Conservation (phyloP, 192 early-diverging fungal species). For the Backusella mclennaniae region DNA sequence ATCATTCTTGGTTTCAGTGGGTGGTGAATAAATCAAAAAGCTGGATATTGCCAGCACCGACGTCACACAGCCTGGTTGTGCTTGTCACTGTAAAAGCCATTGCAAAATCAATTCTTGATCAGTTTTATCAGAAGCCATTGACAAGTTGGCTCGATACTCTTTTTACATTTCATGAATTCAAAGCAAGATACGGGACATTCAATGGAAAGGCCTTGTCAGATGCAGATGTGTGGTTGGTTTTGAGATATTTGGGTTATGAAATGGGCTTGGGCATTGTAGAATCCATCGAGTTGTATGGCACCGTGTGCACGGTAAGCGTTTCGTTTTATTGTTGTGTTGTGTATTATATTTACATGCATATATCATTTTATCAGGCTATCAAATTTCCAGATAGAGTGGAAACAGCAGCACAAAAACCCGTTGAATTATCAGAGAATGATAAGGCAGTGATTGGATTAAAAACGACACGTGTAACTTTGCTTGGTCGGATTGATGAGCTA, state of each 20-base stretch:
- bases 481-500: slow-evolving; percentile 57
- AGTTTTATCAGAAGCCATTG: slow-evolving; percentile 10
- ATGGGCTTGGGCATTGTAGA: slow-evolving; percentile 18
- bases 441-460: slow-evolving; percentile 57
- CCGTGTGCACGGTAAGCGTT: not conserved
- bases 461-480: slow-evolving; percentile 46
- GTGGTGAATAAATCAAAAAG: not conserved
- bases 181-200: not conserved
- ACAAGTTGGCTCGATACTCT: slow-evolving; percentile 8
- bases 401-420: not conserved
- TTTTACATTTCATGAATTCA: slow-evolving; percentile 21
- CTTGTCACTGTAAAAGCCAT: slow-evolving; percentile 16
- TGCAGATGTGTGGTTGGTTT: slow-evolving; percentile 27
- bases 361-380: slow-evolving; percentile 7
- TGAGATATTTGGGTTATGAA: slow-evolving; percentile 27
- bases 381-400: slow-evolving; percentile 21
- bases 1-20: not conserved
- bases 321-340: not conserved
- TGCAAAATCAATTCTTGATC: not conserved
- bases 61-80: not conserved
- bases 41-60: not conserved
- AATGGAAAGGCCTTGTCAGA: slow-evolving; percentile 21
- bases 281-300: slow-evolving; percentile 4
- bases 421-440: slow-evolving; percentile 53
- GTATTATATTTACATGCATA: not conserved